These are phyloP conservation scores for Benincasa hispida DNA, from an alignment of 306 rosid species.

Conservation along the genomic window DNA sequence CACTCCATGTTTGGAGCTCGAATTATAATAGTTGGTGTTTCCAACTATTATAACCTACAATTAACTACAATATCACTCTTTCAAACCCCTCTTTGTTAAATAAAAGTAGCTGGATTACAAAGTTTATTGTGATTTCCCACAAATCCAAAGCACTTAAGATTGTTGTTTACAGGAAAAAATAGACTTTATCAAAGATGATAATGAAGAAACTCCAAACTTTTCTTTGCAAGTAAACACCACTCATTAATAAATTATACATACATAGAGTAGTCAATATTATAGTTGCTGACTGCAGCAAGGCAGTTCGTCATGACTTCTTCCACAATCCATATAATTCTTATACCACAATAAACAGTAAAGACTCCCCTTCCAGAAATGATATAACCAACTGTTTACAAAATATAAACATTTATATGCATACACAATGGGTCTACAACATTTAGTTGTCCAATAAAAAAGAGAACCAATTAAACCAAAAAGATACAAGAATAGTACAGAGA, in stretches of 20 bases:
- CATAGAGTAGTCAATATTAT: background rate
- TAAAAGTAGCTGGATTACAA: background rate
- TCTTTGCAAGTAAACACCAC: background rate
- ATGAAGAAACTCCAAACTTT: background rate
- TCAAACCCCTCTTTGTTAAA: background rate
- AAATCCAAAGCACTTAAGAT: background rate
- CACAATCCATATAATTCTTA: background rate
- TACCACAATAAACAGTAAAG: background rate
- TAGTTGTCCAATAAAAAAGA: background rate
- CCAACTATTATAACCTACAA: too few relatives aligned
- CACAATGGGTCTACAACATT: background rate
- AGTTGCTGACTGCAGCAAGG: background rate
- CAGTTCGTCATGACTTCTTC: background rate
- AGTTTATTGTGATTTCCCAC: background rate
- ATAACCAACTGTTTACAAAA: background rate
- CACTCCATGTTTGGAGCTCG: too few relatives aligned
- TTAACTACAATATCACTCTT: too few relatives aligned
- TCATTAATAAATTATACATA: background rate
- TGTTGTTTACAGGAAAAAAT: background rate
- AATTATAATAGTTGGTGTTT: too few relatives aligned
- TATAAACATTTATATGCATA: background rate
- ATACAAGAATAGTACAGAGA: background rate
- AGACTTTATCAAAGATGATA: background rate
- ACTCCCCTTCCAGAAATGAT: background rate
- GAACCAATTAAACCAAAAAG: background rate